Evolutionary conservation across 257 asterid species (phyloP), one percentile per base, ranked within the genome.

Genomic region (Solanum corneliomulleri): DNA sequence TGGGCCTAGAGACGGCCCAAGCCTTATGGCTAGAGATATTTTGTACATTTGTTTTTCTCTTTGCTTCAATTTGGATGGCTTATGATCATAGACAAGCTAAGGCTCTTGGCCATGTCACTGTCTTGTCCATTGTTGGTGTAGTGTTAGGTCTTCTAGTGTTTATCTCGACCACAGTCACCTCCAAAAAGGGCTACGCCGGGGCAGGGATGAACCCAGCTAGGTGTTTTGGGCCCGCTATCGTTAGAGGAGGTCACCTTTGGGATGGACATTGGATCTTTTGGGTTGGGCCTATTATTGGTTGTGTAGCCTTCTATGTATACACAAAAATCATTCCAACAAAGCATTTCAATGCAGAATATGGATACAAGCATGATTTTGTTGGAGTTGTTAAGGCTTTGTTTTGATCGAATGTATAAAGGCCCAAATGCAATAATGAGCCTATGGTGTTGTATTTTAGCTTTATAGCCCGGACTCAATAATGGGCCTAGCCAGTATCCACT

Each of bases 241-340:
- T 95, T 15, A 89, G 97, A 71, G 97, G 98, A 7, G 98, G 98
- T 7, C 96, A 93, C 58, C 91, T 95, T 7, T 93, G 98, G 98
- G 88, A 93, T 25, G 96, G 93, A 9, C 98, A 95, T 62, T 94
- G 98, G 98, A 90, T 95, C 11, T 95, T 94, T 68, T 95, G 98
- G 98, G 94, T 69, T 7, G 98, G 97, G 35, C 98, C 98, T 0
- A 88, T 86, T 1, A 86, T 92, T 20, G 93, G 95, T 25, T 92
- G 97, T 33, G 39, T 91, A 18, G 93, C 83, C 4, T 95, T 95
- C 23, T 95, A 95, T 86, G 44, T 94, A 60, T 95, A 95, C 86
- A 93, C 96, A 0, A 89, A 92, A 89, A 90, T 95, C n/a, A 95
- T 95, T 20, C 97, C 98, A 7, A 72, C 87, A 25, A 89, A 93